Evolutionary conservation across 257 asterid genomes (phyloP), one percentile per base, ranked within the genome.

Genomic region (Scutellaria galericulata): DNA sequence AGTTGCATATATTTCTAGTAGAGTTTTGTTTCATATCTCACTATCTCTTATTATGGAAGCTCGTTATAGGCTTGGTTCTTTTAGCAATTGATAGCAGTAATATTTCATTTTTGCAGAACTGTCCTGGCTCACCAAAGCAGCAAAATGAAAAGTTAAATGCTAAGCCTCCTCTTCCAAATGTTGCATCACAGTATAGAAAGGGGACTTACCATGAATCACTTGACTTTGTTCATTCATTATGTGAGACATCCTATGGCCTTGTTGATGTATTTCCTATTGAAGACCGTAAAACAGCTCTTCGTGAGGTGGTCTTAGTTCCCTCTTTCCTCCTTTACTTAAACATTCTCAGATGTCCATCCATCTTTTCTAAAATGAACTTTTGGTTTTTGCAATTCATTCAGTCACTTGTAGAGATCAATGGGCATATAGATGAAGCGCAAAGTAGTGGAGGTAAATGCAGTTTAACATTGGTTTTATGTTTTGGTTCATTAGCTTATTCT

Each of bases 201-300:
- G 96, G 98, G 82, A 87, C 96, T 35, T 95, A 95, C 80, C 96
- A 95, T 73, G 96, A 91, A 72, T 95, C 99, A 18, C 96, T 95
- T 42, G 98, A 95, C 84, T 95, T 95, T 65, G 99, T 95, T 74
- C 98, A 86, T 59, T 81, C 88, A 35, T 84, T 95, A 82, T 83
- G 99, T 10, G 99, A 95, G 73, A 95, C 97, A 73, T 95, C 99
- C 57, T 95, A 86, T 74, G 96, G 93, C 75, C 88, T 95, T 64
- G 98, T 95, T 76, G 99, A 95, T 79, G 89, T 95, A 68, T 95
- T 95, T 82, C 99, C 99, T 18, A 73, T 88, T 72, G 98, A 90
- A 77, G 99, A 92, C 72, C 92, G 99, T 57, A 95, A 90, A 86
- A 71, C 89, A 71, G 98, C 96, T 77, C 97, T 95, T 71, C 75